Evolutionary conservation across 164 flowering plant species (phyloP).

Genomic region (Sedum album): DNA sequence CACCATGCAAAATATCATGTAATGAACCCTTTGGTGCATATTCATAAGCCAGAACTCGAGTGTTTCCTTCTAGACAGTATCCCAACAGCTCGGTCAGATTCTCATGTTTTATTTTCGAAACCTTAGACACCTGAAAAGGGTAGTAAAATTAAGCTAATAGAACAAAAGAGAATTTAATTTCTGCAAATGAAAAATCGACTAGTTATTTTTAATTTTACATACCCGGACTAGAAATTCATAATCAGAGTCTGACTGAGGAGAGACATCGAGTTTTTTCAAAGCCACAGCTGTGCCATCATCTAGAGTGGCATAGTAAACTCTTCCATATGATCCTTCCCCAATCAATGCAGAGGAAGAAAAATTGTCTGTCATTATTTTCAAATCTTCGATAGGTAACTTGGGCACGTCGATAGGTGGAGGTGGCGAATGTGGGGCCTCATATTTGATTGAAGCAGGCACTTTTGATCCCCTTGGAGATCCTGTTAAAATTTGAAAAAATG

Average conservation of each 20-base stretch:
- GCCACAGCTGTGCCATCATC: slow-evolving; percentile 36
- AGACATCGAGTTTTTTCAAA: slow-evolving; percentile 43
- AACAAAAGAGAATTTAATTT: not conserved
- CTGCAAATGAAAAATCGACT: too few species aligned
- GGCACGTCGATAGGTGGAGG: slow-evolving; percentile 3
- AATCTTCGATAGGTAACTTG: slow-evolving; percentile 27
- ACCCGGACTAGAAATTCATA: slow-evolving; percentile 52
- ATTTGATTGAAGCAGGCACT: not conserved
- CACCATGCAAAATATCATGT: slow-evolving; percentile 74
- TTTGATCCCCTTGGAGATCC: slow-evolving; percentile 3
- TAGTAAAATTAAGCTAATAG: too few species aligned
- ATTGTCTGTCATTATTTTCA: slow-evolving; percentile 42
- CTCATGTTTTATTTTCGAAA: slow-evolving; percentile 52
- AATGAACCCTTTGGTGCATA: slow-evolving; percentile 66
- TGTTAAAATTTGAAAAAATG: not conserved
- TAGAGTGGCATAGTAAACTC: slow-evolving; percentile 34
- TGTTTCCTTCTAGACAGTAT: slow-evolving; percentile 50
- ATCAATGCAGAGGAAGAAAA: slow-evolving; percentile 38
- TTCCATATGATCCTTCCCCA: slow-evolving; percentile 56
- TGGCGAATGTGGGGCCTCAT: not conserved
- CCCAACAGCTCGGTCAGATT: slow-evolving; percentile 54
- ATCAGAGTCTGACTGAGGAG: slow-evolving; percentile 33
- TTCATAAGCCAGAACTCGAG: slow-evolving; percentile 57
- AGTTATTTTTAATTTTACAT: not conserved
- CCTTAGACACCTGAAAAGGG: slow-evolving; percentile 50